A percentile compares a stretch with the other conserved stretches of the same genome.
Evolutionary conservation across 371 early-diverging fungal species (phyloP).

Genomic region (Rhizomucor miehei): DNA sequence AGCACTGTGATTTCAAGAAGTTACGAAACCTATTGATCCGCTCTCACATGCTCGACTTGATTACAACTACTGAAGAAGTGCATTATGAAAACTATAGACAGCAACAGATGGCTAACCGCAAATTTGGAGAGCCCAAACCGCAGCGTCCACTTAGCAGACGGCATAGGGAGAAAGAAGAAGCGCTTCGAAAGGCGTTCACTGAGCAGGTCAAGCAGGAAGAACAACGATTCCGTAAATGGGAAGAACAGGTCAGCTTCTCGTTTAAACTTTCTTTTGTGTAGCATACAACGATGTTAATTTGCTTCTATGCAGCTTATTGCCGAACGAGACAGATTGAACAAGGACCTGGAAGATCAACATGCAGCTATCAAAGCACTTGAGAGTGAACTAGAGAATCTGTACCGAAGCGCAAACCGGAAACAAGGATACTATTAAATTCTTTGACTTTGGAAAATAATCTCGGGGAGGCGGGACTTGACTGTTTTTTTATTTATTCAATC

Average conservation of each 20-base stretch:
- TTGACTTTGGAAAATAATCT: conserved; percentile 1
- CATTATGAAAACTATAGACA: conserved; percentile 91
- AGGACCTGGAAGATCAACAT: conserved; percentile 93
- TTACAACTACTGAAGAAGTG: conserved; percentile 80
- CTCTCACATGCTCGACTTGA: conserved; percentile 92
- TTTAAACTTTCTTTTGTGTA: background rate
- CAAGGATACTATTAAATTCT: background rate
- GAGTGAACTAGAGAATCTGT: conserved; percentile 69
- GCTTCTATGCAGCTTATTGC: conserved; percentile 69
- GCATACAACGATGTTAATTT: too few species aligned
- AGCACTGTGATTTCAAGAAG: conserved; percentile 89
- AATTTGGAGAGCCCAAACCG: conserved; percentile 75
- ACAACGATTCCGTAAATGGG: conserved; percentile 95
- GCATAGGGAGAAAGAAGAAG: conserved; percentile 93
- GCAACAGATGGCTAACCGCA: conserved; percentile 77
- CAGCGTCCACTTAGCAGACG: conserved; percentile 71
- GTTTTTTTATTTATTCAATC: too few species aligned
- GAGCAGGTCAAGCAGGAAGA: conserved; percentile 94
- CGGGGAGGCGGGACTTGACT: too few species aligned
- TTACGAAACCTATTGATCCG: conserved; percentile 90
- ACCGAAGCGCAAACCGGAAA: conserved; percentile 18
- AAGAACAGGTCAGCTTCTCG: conserved; percentile 70
- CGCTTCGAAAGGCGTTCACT: conserved; percentile 86
- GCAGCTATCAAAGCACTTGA: conserved; percentile 84
- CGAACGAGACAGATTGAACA: conserved; percentile 93